phyloP scores from a whole-genome alignment of 176 grass and related monocot genomes.

The Calamus simplicifolius region DNA sequence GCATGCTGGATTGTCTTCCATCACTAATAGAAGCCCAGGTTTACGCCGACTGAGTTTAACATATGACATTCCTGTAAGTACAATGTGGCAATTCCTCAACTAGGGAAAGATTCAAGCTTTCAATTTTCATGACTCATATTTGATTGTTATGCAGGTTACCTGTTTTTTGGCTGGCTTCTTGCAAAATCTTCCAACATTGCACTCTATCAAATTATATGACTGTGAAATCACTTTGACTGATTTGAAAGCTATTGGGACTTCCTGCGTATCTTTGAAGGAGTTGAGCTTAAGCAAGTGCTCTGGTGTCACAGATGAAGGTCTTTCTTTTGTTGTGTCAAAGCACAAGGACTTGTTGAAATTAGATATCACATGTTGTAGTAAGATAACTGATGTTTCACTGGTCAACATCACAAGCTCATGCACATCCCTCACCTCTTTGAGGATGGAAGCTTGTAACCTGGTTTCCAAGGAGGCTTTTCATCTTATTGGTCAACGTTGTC shows the following conservation, averaged over 20 bases:
- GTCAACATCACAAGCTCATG: constrained; percentile 60
- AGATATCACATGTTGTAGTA: constrained; percentile 65
- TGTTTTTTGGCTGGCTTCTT: constrained; percentile 16
- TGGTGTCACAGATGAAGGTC: constrained; percentile 57
- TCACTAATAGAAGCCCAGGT: constrained; percentile 33
- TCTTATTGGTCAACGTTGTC: constrained; percentile 53
- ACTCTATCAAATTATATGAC: constrained; percentile 61
- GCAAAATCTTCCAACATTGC: constrained; percentile 32
- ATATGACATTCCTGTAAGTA: constrained; percentile 58
- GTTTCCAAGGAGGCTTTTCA: constrained; percentile 47
- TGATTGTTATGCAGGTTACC: constrained; percentile 42
- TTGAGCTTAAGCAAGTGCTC: constrained; percentile 77
- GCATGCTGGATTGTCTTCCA: constrained; percentile 36
- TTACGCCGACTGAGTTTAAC: constrained; percentile 52
- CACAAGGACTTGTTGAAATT: constrained; percentile 66
- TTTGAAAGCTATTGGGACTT: constrained; percentile 47
- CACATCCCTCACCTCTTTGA: constrained; percentile 61
- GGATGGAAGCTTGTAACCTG: constrained; percentile 74
- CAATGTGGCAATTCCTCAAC: constrained; percentile 4
- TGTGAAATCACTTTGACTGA: constrained; percentile 47
- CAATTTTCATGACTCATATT: constrained; percentile 3
- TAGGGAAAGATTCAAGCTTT: neutral
- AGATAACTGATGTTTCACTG: constrained; percentile 67
- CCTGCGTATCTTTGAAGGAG: constrained; percentile 50
- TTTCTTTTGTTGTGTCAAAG: constrained; percentile 45